Evolutionary conservation across 2,329 filamentous ascomycete species (phyloP).

Genomic region (Fusarium sp.): DNA sequence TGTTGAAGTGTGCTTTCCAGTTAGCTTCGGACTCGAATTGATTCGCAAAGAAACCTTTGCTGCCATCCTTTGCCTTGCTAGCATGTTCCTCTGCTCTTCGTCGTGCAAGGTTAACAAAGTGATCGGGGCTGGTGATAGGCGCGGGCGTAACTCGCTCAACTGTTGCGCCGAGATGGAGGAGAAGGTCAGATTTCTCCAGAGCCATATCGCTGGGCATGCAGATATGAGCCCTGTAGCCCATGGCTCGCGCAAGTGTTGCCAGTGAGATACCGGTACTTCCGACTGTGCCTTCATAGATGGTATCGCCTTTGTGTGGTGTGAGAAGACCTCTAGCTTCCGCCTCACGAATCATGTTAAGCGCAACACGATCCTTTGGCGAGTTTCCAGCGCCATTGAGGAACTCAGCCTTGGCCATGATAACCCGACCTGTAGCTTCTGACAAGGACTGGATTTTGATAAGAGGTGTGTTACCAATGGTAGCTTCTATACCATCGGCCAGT

Average conservation of each 20-base stretch:
- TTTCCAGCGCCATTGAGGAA: constrained; percentile 95
- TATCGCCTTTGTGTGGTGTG: constrained; percentile 84
- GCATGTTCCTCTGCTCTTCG: constrained; percentile 81
- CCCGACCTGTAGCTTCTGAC: constrained; percentile 86
- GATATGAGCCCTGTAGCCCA: constrained; percentile 92
- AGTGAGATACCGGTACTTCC: constrained; percentile 96
- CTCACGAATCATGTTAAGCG: constrained; percentile 85
- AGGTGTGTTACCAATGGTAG: constrained; percentile 92
- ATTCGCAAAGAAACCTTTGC: constrained; percentile 91
- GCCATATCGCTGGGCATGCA: constrained; percentile 97
- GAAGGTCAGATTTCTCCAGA: constrained; percentile 86
- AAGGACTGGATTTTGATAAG: constrained; percentile 87
- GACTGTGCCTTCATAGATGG: constrained; percentile 96
- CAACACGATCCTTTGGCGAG: constrained; percentile 94
- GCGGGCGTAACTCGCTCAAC: constrained; percentile 92
- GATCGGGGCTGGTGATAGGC: constrained; percentile 90
- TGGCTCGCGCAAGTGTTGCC: constrained; percentile 86
- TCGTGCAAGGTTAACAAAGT: constrained; percentile 94
- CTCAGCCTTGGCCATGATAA: constrained; percentile 93
- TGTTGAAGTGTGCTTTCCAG: constrained; percentile 82
- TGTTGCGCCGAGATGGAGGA: constrained; percentile 89
- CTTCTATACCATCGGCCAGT: constrained; percentile 83
- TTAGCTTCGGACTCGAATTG: constrained; percentile 96
- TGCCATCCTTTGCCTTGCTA: constrained; percentile 63
- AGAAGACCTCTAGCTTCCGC: constrained; percentile 84